Base-by-base conservation (phyloP, 768 basidiomycete species). In the Mycena floridula region DNA sequence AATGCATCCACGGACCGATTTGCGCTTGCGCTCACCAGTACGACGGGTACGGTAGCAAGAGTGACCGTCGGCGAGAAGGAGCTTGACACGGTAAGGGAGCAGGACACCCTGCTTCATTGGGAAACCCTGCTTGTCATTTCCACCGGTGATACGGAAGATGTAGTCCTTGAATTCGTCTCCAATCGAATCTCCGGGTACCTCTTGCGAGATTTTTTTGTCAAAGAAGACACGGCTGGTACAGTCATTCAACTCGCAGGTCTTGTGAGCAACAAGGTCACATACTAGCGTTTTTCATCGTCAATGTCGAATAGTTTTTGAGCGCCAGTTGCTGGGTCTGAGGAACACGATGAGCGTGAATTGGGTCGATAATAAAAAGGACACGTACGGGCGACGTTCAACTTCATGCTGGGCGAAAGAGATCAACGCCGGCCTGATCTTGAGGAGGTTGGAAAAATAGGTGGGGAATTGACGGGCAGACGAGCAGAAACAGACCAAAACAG, bases 51-150 rank as follows among this genome's bases (percentile, higher is more conserved):
- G 91, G 80, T 89, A 97, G 81, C 95, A 98, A 25, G 94, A 95
- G 82, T 98, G 95, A 42, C 93, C 93, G 66, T 95, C 89, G 51
- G 89, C 58, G 62, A 99, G 88, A 59, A 98, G 89, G 53, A 99
- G 87, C 50, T 81, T 76, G 57, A 94, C 90, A 79, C 95, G 93
- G 73, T 90, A 64, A 47, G 90, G 90, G 59, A 95, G 79, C 50
- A 98, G 87, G 54, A 97, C 89, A 73, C 95, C 94, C 73, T 99
- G 95, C 72, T 98, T 98, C 92, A 97, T 96, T 39, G 93, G 92
- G 79, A 96, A 95, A 61, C 93, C 92, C 66, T 94, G 90, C 74
- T 92, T 91, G 82, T 97, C 93, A 77, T 97, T 97, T 52, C 95
- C 91, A 58, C 94, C 94, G 24, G 90, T 94, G 74, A 99, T 89